These are phyloP conservation scores for Hyphodiscus sp. DNA, from an alignment of 2,329 filamentous ascomycete species.

Conservation along the genomic window DNA sequence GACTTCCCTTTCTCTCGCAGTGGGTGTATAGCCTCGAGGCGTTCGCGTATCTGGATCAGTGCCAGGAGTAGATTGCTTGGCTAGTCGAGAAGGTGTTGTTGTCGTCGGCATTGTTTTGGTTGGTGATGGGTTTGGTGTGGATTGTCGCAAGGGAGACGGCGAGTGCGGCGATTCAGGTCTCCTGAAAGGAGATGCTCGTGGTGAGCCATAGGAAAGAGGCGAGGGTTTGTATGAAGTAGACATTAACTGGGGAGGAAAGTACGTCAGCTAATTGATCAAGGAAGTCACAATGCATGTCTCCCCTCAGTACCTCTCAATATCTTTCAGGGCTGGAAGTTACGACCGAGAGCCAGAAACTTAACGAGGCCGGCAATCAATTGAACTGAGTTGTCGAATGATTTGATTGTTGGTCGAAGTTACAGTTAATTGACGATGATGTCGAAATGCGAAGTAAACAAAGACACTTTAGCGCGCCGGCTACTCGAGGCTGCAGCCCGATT, in stretches of 20 bases:
- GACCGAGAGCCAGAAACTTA: too few species aligned
- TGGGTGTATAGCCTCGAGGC: slow-evolving; percentile 28
- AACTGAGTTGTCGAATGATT: neutral
- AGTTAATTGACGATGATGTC: neutral
- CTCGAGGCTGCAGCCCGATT: neutral
- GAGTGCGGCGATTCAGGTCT: slow-evolving; percentile 57
- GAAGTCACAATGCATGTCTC: neutral
- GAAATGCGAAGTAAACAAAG: neutral
- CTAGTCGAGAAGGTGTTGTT: slow-evolving; percentile 39
- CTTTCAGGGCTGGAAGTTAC: too few species aligned
- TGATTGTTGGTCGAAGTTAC: neutral
- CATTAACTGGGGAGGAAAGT: slow-evolving; percentile 12
- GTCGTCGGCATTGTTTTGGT: slow-evolving; percentile 36
- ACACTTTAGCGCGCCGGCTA: neutral
- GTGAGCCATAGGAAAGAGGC: slow-evolving; percentile 64
- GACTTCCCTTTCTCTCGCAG: slow-evolving; percentile 26
- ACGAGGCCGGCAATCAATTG: too few species aligned
- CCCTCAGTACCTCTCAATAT: too few species aligned
- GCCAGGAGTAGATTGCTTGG: slow-evolving; percentile 36
- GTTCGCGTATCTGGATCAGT: slow-evolving; percentile 25
- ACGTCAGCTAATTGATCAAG: neutral
- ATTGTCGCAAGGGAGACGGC: slow-evolving; percentile 58
- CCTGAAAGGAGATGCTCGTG: slow-evolving; percentile 60
- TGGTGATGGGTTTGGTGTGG: slow-evolving; percentile 53
- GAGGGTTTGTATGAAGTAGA: slow-evolving; percentile 60